phyloP scores from a whole-genome alignment of 192 early-diverging fungal genomes.

The Gamsiella multidivaricata region DNA sequence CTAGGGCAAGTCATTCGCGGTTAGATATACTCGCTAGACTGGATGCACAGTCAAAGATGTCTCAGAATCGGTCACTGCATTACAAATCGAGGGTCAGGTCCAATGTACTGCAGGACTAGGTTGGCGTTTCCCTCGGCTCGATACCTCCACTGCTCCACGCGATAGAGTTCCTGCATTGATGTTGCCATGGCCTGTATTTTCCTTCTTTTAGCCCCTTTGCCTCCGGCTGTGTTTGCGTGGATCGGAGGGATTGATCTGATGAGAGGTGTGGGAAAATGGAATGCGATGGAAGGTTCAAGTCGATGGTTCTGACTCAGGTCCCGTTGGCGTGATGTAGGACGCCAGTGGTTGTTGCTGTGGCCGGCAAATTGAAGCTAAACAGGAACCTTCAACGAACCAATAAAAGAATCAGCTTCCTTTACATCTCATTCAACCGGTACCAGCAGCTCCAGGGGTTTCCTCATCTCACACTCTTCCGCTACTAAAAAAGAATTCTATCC shows the following conservation, averaged over 20 bases:
- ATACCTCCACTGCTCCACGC: conserved; percentile 69
- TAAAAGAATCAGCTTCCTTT: too few relatives aligned
- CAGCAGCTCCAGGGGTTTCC: too few relatives aligned
- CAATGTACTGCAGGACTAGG: conserved; percentile 68
- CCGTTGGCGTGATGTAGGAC: too few relatives aligned
- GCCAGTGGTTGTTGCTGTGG: too few relatives aligned
- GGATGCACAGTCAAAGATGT: conserved; percentile 4
- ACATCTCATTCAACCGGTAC: background rate
- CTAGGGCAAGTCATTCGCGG: conserved; percentile 52
- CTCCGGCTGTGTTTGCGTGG: too few relatives aligned
- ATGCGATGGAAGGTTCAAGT: conserved; percentile 16
- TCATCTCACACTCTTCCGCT: background rate
- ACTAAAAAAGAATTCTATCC: background rate
- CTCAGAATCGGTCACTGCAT: background rate
- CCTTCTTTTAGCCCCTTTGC: background rate
- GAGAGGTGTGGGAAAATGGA: conserved; percentile 13
- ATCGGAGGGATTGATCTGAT: too few relatives aligned
- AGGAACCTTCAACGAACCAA: too few relatives aligned
- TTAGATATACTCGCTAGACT: background rate
- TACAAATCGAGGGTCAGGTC: conserved; percentile 54
- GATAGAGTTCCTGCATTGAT: conserved; percentile 46
- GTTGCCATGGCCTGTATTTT: conserved; percentile 12
- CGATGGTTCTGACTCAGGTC: background rate
- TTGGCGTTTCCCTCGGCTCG: conserved; percentile 81
- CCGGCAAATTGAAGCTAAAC: too few relatives aligned